Percentiles rank a stretch among this genome's conserved stretches.
These are phyloP conservation scores for Scheffersomyces cryptocercus DNA, from an alignment of 1,139 yeast genomes.

Conservation along the genomic window DNA sequence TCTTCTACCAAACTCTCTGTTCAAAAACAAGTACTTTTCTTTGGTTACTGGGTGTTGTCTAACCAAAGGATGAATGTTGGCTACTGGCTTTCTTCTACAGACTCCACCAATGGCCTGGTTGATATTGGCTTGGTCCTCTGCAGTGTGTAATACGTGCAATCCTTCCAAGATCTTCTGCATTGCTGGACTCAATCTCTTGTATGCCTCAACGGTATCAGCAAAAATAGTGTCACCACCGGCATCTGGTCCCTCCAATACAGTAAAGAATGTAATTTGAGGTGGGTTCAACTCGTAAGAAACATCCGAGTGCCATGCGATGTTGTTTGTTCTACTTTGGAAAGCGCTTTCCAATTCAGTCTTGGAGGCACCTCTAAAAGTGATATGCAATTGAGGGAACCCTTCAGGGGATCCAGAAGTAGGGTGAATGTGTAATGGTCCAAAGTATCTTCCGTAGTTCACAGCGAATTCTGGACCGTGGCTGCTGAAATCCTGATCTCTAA, in stretches of 20 bases:
- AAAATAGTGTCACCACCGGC: slow-evolving; percentile 38
- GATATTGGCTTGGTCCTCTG: slow-evolving; percentile 24
- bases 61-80: slow-evolving; percentile 27
- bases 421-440: slow-evolving; percentile 37
- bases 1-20: slow-evolving; percentile 24
- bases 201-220: slow-evolving; percentile 36
- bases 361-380: slow-evolving; percentile 25
- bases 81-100: slow-evolving; percentile 24
- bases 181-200: slow-evolving; percentile 26
- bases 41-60: slow-evolving; percentile 28
- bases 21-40: slow-evolving; percentile 23
- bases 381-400: slow-evolving; percentile 32
- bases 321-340: slow-evolving; percentile 20
- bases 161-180: slow-evolving; percentile 25
- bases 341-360: slow-evolving; percentile 20
- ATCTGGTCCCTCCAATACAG: slow-evolving; percentile 35
- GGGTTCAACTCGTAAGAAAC: slow-evolving; percentile 38
- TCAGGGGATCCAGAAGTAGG: slow-evolving; percentile 41
- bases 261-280: slow-evolving; percentile 34
- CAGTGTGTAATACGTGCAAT: slow-evolving; percentile 26
- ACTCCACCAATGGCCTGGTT: slow-evolving; percentile 23
- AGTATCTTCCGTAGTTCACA: slow-evolving; percentile 28
- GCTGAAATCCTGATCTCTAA: slow-evolving; percentile 36
- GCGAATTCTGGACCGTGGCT: slow-evolving; percentile 29
- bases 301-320: slow-evolving; percentile 39